Percentiles rank a stretch among this genome's conserved stretches.
Evolutionary conservation across 2,329 filamentous ascomycete species (phyloP).

Genomic region (Aspergillus fructus): DNA sequence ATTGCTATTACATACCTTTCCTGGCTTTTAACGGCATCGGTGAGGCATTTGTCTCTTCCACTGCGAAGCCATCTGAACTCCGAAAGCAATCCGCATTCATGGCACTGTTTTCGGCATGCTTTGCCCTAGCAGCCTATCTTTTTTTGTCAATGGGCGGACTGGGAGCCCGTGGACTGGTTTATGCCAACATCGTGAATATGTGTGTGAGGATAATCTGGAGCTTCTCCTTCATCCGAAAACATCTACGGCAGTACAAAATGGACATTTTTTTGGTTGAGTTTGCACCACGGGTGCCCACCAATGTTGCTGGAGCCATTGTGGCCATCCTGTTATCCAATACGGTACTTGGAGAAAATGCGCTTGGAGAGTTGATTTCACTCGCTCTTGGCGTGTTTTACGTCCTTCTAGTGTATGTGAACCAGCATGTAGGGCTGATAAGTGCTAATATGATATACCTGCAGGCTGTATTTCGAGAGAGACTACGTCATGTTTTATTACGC

Average conservation of each 20-base stretch:
- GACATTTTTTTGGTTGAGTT: constrained; percentile 45
- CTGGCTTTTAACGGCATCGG: constrained; percentile 87
- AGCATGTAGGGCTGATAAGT: constrained; percentile 1
- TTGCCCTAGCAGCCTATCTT: constrained; percentile 71
- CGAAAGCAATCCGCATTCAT: constrained; percentile 80
- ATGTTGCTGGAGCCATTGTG: constrained; percentile 47
- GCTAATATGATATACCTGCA: constrained; percentile 26
- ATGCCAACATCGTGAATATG: constrained; percentile 91
- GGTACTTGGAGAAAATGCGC: constrained; percentile 9
- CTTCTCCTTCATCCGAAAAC: constrained; percentile 65
- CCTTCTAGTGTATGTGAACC: constrained; percentile 59
- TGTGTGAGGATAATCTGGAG: constrained; percentile 80
- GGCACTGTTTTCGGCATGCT: constrained; percentile 74
- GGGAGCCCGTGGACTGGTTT: constrained; percentile 78
- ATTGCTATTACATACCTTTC: constrained; percentile 91
- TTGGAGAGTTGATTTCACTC: constrained; percentile 48
- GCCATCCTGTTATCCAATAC: constrained; percentile 36
- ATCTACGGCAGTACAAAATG: constrained; percentile 54
- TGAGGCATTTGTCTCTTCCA: constrained; percentile 89
- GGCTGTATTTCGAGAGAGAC: constrained; percentile 37
- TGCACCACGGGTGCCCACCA: constrained; percentile 46
- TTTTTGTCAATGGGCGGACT: constrained; percentile 68
- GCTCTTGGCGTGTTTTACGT: constrained; percentile 54
- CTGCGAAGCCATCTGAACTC: constrained; percentile 73
- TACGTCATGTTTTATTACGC: constrained; percentile 29